Evolutionary conservation across 495 filamentous ascomycete species (phyloP), one percentile per base, ranked within the genome.

Genomic region (Recurvomyces mirabilis): DNA sequence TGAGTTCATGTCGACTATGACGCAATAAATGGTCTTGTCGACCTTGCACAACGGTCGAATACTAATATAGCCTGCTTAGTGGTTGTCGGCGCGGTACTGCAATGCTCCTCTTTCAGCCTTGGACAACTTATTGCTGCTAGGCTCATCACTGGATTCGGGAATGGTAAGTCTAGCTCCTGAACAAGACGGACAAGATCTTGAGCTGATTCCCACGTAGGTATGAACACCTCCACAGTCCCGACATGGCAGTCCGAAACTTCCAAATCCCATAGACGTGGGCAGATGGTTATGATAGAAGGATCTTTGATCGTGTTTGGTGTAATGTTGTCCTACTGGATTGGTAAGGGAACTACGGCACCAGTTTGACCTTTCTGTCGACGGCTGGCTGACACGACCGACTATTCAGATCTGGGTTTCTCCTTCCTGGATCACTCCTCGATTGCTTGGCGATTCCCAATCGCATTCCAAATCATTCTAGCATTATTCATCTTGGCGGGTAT

Each of bases 31-130:
- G n/a, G n/a, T n/a, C n/a, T n/a, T n/a, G n/a, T n/a, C n/a, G n/a
- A n/a, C n/a, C n/a, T n/a, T n/a, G n/a, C n/a, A n/a, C n/a, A n/a
- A n/a, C n/a, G n/a, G n/a, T n/a, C n/a, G n/a, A n/a, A n/a, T n/a
- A n/a, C n/a, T n/a, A n/a, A n/a, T n/a, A n/a, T n/a, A n/a, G n/a
- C 87, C 59, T 84, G n/a, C n/a, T n/a, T n/a, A n/a, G n/a, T 87
- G 80, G 59, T 82, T 10, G 54, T 88, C 35, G 82, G 83, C 18
- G 81, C 79, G 4, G 59, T 67, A 12, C 55, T 87, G 13, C 82
- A 87, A 56, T 66, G 68, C n/a, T 74, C 72, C 5, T 68, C 82
- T 1, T 79, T 68, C 45, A 59, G 59, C 0, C 57, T 84, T 14
- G 68, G 69, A 0, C 82, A 84, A 25, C 68, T 84, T 28, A 79